phyloP scores from a whole-genome alignment of 192 early-diverging fungal species.

The Rhizophagus sp. region DNA sequence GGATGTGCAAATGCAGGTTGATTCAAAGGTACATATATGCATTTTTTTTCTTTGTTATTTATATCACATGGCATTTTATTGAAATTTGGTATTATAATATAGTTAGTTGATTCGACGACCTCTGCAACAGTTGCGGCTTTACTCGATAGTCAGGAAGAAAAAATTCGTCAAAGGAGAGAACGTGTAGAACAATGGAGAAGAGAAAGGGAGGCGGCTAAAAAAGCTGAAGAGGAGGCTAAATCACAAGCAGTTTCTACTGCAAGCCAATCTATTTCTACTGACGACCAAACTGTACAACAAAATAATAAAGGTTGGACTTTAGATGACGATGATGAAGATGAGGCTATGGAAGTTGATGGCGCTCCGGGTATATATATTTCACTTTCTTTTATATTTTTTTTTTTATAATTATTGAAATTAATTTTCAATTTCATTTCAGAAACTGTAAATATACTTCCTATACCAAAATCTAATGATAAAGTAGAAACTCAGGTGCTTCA shows the following conservation, averaged over 20 bases:
- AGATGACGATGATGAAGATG: constrained; percentile 68
- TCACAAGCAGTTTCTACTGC: constrained; percentile 22
- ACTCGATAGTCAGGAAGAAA: constrained; percentile 59
- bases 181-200: constrained; percentile 80
- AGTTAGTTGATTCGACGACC: constrained; percentile 32
- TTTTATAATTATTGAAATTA: neutral
- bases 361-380: neutral
- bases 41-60: neutral
- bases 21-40: neutral
- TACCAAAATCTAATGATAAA: constrained; percentile 21
- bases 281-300: constrained; percentile 25
- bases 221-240: constrained; percentile 50
- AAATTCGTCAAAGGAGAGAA: constrained; percentile 74
- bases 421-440: neutral
- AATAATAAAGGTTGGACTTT: constrained; percentile 58
- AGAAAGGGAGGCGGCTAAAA: constrained; percentile 56
- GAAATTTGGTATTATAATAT: neutral
- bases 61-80: neutral
- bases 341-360: constrained; percentile 45
- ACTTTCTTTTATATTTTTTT: neutral
- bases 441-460: constrained; percentile 16
- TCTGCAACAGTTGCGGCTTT: constrained; percentile 35
- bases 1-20: neutral
- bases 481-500: neutral
- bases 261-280: constrained; percentile 15